Percentiles rank a stretch among this genome's conserved stretches.
These are phyloP conservation scores for Cladophialophora psammophila DNA, from an alignment of 2,329 filamentous ascomycete genomes.

Conservation along the genomic window DNA sequence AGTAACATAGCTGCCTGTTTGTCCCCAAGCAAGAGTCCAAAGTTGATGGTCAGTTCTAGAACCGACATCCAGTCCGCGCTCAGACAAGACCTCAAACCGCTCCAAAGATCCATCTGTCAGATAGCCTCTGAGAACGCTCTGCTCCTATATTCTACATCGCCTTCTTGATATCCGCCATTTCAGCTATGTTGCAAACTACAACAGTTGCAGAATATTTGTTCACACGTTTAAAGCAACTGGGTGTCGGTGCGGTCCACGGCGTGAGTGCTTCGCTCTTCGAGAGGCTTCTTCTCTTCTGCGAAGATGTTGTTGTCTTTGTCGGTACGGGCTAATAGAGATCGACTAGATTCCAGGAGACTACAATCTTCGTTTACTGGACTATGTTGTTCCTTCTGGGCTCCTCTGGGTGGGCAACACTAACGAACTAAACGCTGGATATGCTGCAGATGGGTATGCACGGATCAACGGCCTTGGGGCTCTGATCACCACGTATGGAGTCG, in stretches of 20 bases:
- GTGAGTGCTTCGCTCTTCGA: conserved; percentile 39
- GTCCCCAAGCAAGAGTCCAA: neutral
- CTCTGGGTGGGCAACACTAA: conserved; percentile 68
- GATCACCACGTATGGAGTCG: conserved; percentile 68
- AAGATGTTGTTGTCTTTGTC: neutral
- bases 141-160: neutral
- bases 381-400: conserved; percentile 62
- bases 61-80: neutral
- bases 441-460: conserved; percentile 79
- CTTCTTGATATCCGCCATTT: neutral
- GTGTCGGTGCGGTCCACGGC: conserved; percentile 58
- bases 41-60: neutral
- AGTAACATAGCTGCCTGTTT: neutral
- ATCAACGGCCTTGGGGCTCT: conserved; percentile 49
- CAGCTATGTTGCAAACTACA: neutral
- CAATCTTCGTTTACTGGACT: conserved; percentile 60
- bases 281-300: neutral
- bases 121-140: neutral
- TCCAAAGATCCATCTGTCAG: neutral
- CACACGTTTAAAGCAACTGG: conserved; percentile 56
- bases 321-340: neutral
- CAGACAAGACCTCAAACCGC: neutral
- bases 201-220: conserved; percentile 54
- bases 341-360: conserved; percentile 52
- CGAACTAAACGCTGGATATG: conserved; percentile 72